Evolutionary conservation across 257 asterid species (phyloP).

Genomic region (Agastache rugosa): DNA sequence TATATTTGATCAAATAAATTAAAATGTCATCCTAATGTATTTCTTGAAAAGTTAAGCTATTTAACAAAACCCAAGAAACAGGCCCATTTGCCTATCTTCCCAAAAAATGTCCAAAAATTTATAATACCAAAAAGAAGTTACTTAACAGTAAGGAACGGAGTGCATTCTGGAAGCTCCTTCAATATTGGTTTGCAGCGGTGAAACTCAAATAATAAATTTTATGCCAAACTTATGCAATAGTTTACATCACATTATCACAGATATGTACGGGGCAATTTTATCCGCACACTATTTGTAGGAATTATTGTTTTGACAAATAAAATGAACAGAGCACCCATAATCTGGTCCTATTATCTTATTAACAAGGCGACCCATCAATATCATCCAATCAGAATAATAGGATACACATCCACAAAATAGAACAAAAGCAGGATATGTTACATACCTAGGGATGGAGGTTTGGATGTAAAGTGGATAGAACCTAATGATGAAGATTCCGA

Average conservation of each 20-base stretch:
- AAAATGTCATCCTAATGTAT: conserved; percentile 21
- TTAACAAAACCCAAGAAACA: not conserved
- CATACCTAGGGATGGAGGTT: conserved; percentile 92
- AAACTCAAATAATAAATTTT: conserved; percentile 1
- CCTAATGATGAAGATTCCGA: conserved; percentile 79
- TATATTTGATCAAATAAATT: conserved; percentile 14
- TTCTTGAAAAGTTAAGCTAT: not conserved
- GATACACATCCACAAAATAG: conserved; percentile 10
- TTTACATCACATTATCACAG: not conserved
- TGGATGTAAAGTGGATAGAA: conserved; percentile 90
- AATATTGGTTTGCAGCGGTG: not conserved
- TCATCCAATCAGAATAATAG: conserved; percentile 24
- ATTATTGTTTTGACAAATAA: not conserved
- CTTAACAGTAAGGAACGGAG: not conserved
- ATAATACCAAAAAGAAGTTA: not conserved
- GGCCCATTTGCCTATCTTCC: not conserved
- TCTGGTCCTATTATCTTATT: conserved; percentile 1
- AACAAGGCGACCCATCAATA: conserved; percentile 2
- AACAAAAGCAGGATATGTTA: conserved; percentile 29
- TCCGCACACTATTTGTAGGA: not conserved
- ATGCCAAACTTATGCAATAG: conserved; percentile 2
- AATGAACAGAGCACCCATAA: not conserved
- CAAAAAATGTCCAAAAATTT: not conserved
- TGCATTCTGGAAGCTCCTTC: conserved; percentile 8
- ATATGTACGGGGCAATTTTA: not conserved